Conservation (phyloP, 1,284 basidiomycete species). For the Puccinia horiana region DNA sequence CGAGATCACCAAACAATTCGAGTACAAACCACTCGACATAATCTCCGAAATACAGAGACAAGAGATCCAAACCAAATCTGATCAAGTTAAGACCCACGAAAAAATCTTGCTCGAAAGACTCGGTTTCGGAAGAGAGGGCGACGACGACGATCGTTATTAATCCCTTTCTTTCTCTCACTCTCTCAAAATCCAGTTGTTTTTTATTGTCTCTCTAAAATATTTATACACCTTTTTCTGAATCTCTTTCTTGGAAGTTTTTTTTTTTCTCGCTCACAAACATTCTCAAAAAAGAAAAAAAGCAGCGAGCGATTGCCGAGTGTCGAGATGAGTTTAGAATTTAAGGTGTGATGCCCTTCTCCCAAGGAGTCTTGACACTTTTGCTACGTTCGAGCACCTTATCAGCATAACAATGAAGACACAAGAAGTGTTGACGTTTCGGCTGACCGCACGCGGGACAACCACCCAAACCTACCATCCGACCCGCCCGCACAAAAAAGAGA, state of each 20-base stretch:
- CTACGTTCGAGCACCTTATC: slow-evolving; percentile 32
- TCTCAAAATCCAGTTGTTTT: background rate
- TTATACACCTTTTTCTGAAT: too few species aligned
- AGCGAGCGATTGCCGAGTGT: background rate
- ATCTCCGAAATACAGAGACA: slow-evolving; percentile 72
- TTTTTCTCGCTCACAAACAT: too few species aligned
- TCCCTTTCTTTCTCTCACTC: background rate
- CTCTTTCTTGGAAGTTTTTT: too few species aligned
- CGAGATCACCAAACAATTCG: slow-evolving; percentile 74
- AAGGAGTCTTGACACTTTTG: slow-evolving; percentile 19
- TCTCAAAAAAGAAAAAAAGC: too few species aligned
- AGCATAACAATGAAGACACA: slow-evolving; percentile 47
- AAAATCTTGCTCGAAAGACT: slow-evolving; percentile 73
- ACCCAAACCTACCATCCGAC: background rate
- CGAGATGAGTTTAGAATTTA: background rate
- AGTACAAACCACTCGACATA: slow-evolving; percentile 65
- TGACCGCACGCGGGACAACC: slow-evolving; percentile 36
- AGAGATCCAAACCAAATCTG: slow-evolving; percentile 62
- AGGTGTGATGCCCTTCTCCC: slow-evolving; percentile 47
- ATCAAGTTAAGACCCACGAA: slow-evolving; percentile 64
- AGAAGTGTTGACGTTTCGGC: slow-evolving; percentile 42
- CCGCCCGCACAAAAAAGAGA: slow-evolving; percentile 9
- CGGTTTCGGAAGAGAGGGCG: slow-evolving; percentile 83
- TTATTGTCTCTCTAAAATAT: background rate
- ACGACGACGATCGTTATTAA: slow-evolving; percentile 80